Evolutionary conservation across 177 flowering plant species (phyloP), one percentile per base, ranked within the genome.

Genomic region (Vitis hybrid): DNA sequence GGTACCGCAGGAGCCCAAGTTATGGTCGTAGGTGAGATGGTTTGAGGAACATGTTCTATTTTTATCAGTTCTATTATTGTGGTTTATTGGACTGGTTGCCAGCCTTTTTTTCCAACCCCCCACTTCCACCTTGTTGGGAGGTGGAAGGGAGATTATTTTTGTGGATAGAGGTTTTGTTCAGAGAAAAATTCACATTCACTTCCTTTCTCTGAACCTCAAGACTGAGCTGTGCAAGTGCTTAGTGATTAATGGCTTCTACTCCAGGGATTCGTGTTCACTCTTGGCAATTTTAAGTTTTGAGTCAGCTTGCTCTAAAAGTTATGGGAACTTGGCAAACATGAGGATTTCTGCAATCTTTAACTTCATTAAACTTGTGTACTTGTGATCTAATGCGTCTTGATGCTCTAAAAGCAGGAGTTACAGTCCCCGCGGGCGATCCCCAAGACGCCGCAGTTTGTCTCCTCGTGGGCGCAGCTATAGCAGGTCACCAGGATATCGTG

Each of bases 1-100:
- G 93, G 72, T 85, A 86, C 51, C 92, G 97, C 39, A 77, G 91
- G 63, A 93, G 98, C 74, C 96, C 98, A 74, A 92, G 91, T 71
- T 93, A 93, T 82, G 98, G 97, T 31, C 81, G 97, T 63, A 93
- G 98, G 97, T 92, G 61, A 70, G 65, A 26, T 53, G 13, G 51
- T 33, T 57, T 57, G 22, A 20, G 16, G 3, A 11, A 19, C 12
- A 29, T 20, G 3, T 14, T 60, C 2, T 31, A 60, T 20, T 12
- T n/a, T 2, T 55, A 33, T 60, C 39, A 13, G 20, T n/a, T 29
- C 6, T n/a, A 18, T 45, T 10, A 10, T 33, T 60, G 29, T n/a
- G 10, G 11, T 56, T 31, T 15, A 15, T 5, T 9, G 3, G 6
- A 14, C 15, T 14, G 15, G 26, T 50, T 29, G 10, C 7, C 33